Base-by-base conservation (phyloP, 768 basidiomycete genomes). In the Pisolithus tinctorius region DNA sequence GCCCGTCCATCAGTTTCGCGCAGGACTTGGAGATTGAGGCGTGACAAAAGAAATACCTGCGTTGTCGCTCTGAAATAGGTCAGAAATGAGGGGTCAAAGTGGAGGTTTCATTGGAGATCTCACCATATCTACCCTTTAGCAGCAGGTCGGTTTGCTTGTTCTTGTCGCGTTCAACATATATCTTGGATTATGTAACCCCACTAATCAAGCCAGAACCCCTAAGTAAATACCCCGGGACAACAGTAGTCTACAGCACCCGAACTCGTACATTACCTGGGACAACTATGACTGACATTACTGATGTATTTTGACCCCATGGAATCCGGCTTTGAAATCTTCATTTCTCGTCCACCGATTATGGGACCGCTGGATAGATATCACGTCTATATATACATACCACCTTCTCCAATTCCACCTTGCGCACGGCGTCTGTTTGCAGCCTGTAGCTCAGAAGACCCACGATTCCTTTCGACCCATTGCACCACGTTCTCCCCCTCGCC, bases 321-420 rank as follows among this genome's bases (percentile, higher is more conserved):
- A 34, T 14, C 34, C 1, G 10, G 11, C 30, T 31, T 9, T 11
- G 9, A 10, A 31, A 10, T 31, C 30, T 9, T 11, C 34, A 13
- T 1, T 34, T 34, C 31, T 34, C 31, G 13, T 34, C 9, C 5
- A 34, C 34, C 34, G 5, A 4, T 3, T 14, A 42, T 23, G 41
- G n/a, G 14, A 42, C 20, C 20, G 20, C 20, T 20, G 20, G 20
- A 20, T 20, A 20, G 20, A 20, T 20, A 20, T 20, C 20, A 20
- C 20, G 20, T 20, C 20, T 53, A 79, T 52, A 79, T 76, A 53
- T 79, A 80, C 77, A 79, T 78, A 20, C 74, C 66, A 2, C 74
- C 74, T 36, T 81, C 79, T 6, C 76, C 77, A 31, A 76, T 55
- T 38, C 71, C 69, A 16, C 54, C 58, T 27, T 56, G 52, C 37